Conservation (phyloP, 495 filamentous ascomycete genomes). For the Lasiosphaeria hispida region DNA sequence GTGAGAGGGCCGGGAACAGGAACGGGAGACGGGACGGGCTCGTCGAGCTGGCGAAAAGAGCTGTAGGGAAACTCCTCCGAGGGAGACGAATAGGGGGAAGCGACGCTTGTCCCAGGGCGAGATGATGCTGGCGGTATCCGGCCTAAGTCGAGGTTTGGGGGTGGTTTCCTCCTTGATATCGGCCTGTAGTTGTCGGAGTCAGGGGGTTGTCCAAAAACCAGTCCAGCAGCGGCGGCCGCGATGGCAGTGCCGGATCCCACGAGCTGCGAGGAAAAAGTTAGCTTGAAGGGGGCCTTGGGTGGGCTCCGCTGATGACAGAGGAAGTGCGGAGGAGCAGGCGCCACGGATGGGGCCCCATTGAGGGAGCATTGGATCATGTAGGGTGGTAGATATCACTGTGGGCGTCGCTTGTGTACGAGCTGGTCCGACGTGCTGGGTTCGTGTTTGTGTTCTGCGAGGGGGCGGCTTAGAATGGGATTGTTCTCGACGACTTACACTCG, state of each 20-base stretch:
- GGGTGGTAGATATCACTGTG: background rate
- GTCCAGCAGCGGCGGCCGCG: slow-evolving; percentile 55
- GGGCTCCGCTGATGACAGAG: background rate
- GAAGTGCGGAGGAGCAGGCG: background rate
- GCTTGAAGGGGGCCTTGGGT: slow-evolving; percentile 10
- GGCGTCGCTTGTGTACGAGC: slow-evolving; percentile 6
- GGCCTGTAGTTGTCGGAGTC: slow-evolving; percentile 32
- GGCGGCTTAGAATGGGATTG: slow-evolving; percentile 10
- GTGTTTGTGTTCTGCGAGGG: slow-evolving; percentile 15
- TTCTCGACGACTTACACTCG: slow-evolving; percentile 54
- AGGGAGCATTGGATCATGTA: background rate
- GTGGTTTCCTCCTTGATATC: slow-evolving; percentile 42
- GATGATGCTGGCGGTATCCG: slow-evolving; percentile 36
- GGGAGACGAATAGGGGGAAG: slow-evolving; percentile 28
- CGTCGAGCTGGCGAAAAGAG: slow-evolving; percentile 27
- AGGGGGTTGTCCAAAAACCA: slow-evolving; percentile 52
- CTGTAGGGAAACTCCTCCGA: slow-evolving; percentile 36
- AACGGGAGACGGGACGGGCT: slow-evolving; percentile 7
- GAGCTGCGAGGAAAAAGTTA: slow-evolving; percentile 39
- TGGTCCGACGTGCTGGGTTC: slow-evolving; percentile 5
- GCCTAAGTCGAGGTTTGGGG: slow-evolving; percentile 37
- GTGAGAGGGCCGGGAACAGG: slow-evolving; percentile 20
- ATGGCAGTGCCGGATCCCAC: slow-evolving; percentile 59
- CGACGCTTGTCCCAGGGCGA: slow-evolving; percentile 41
- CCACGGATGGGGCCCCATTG: background rate